Evolutionary conservation across 164 flowering plant species (phyloP).

Genomic region (Tetrastigma voinierianum): DNA sequence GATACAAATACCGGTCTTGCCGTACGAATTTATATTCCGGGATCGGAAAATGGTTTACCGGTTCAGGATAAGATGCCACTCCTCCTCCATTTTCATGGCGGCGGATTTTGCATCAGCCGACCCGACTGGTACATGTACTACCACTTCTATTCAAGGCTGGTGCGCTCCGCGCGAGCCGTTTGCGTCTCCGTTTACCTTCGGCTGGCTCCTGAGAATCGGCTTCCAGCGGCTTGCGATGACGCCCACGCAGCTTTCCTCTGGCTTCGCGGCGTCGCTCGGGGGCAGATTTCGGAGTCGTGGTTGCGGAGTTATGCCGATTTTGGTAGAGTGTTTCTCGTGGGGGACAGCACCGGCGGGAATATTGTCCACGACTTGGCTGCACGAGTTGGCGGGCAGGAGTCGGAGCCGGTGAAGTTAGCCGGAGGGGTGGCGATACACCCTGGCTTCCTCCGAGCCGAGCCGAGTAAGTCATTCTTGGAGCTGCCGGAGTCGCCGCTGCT

Average conservation of each 20-base stretch:
- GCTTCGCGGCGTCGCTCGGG: not conserved
- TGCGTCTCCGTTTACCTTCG: conserved; percentile 2
- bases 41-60: not conserved
- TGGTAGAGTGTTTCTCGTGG: not conserved
- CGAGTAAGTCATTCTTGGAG: not conserved
- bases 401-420: not conserved
- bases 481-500: not conserved
- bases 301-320: not conserved
- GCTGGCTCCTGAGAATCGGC: not conserved
- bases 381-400: not conserved
- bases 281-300: not conserved
- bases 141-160: not conserved
- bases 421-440: not conserved
- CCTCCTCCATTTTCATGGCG: conserved; percentile 9
- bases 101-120: conserved; percentile 1
- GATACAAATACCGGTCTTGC: not conserved
- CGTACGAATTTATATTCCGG: conserved; percentile 6
- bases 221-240: not conserved
- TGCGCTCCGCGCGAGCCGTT: not conserved
- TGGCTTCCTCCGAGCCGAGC: not conserved
- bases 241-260: not conserved
- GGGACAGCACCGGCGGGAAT: conserved; percentile 1
- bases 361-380: not conserved
- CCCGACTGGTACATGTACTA: not conserved
- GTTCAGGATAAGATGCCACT: not conserved